phyloP scores from a whole-genome alignment of 2,329 filamentous ascomycete species.

The Arthrobotrys iridis region DNA sequence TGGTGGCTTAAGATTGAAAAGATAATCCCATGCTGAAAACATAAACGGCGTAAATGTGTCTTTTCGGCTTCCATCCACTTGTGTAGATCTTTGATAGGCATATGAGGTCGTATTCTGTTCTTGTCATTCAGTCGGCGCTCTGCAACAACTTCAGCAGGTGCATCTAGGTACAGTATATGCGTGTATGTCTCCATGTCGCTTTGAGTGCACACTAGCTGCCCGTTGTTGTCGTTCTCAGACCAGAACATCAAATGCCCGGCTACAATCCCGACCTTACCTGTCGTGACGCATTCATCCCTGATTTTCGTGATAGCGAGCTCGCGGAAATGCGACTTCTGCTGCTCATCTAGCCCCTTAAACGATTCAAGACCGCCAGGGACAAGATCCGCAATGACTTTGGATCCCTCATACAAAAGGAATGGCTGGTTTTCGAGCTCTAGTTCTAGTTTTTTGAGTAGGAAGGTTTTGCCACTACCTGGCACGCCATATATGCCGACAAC shows the following conservation, averaged over 20 bases:
- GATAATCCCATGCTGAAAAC: constrained; percentile 64
- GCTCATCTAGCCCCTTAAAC: constrained; percentile 63
- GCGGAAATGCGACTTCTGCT: constrained; percentile 62
- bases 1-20: constrained; percentile 61
- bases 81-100: constrained; percentile 61
- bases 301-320: constrained; percentile 65
- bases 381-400: constrained; percentile 63
- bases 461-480: constrained; percentile 68
- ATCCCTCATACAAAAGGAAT: constrained; percentile 68
- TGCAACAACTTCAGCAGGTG: constrained; percentile 61
- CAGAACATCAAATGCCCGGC: constrained; percentile 70
- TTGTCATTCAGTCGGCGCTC: constrained; percentile 62
- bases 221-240: constrained; percentile 60
- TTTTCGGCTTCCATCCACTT: constrained; percentile 67
- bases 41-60: constrained; percentile 63
- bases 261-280: constrained; percentile 64
- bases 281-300: constrained; percentile 60
- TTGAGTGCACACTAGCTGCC: constrained; percentile 58
- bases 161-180: constrained; percentile 70
- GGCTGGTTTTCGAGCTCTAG: constrained; percentile 59
- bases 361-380: constrained; percentile 64
- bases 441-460: constrained; percentile 63
- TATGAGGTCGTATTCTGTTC: constrained; percentile 59
- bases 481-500: constrained; percentile 69
- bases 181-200: constrained; percentile 66